Evolutionary conservation across 2,329 filamentous ascomycete genomes (phyloP).

Genomic region (Xylaria sp.): DNA sequence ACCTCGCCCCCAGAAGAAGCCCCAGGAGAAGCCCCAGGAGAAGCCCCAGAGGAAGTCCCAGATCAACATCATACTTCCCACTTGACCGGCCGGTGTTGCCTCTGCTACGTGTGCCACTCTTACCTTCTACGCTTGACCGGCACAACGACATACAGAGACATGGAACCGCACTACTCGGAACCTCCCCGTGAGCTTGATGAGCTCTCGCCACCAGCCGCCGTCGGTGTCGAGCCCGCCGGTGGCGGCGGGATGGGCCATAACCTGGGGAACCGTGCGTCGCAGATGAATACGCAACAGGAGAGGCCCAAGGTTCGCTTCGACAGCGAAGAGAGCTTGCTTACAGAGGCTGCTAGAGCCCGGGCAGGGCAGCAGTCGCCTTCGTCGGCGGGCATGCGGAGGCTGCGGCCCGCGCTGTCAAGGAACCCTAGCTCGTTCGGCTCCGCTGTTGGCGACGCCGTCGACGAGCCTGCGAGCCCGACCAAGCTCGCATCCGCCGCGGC

Average conservation of each 20-base stretch:
- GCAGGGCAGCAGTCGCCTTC: conserved; percentile 5
- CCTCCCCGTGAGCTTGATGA: conserved; percentile 21
- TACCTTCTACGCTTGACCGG: background rate
- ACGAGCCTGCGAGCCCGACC: conserved; percentile 14
- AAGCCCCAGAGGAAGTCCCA: too few relatives aligned
- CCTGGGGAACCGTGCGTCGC: background rate
- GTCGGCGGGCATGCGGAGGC: conserved; percentile 30
- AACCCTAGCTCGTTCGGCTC: conserved; percentile 43
- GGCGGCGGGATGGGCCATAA: background rate
- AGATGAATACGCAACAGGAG: conserved; percentile 10
- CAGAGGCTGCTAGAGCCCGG: conserved; percentile 1
- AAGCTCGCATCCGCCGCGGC: conserved; percentile 41
- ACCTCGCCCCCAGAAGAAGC: background rate
- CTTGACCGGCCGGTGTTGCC: background rate
- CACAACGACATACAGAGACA: background rate
- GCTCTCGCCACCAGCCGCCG: background rate
- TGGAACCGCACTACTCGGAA: conserved; percentile 17
- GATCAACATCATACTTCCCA: background rate
- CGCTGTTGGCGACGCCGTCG: conserved; percentile 32
- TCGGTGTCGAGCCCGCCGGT: background rate
- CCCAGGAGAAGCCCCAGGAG: too few relatives aligned
- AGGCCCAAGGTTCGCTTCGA: conserved; percentile 29
- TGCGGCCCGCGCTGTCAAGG: conserved; percentile 47
- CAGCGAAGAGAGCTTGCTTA: conserved; percentile 2
- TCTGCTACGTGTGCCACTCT: background rate